A percentile compares a stretch with the other conserved stretches of the same genome.
Conservation (phyloP, 352 stramenopile species). For the Lagenidium giganteum region DNA sequence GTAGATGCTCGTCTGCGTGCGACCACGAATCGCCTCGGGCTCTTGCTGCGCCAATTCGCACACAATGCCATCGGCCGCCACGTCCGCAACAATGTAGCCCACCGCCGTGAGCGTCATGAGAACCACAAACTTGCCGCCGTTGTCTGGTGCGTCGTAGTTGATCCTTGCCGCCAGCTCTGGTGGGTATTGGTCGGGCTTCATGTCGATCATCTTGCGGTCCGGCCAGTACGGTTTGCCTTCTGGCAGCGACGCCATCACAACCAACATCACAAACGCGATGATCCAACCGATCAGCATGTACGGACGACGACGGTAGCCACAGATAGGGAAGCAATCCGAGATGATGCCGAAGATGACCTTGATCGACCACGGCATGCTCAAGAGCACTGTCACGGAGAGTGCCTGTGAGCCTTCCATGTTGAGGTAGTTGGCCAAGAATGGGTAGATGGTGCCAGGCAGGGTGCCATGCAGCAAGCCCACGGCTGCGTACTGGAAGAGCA, state of each 20-base stretch:
- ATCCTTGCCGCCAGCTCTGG: too few species aligned
- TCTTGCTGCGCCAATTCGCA: slow-evolving; percentile 54
- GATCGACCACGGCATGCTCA: slow-evolving; percentile 41
- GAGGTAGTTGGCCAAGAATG: slow-evolving; percentile 36
- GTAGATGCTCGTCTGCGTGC: slow-evolving; percentile 34
- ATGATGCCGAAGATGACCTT: slow-evolving; percentile 39
- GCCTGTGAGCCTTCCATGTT: slow-evolving; percentile 37
- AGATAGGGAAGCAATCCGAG: slow-evolving; percentile 39
- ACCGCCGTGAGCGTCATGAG: slow-evolving; percentile 61
- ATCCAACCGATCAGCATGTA: slow-evolving; percentile 45
- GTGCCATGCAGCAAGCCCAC: slow-evolving; percentile 52
- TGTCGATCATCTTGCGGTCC: too few species aligned
- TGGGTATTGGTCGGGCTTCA: background rate
- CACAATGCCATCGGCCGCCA: slow-evolving; percentile 60
- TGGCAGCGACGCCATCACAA: slow-evolving; percentile 16
- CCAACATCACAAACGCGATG: slow-evolving; percentile 20
- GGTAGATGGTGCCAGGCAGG: slow-evolving; percentile 29
- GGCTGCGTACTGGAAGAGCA: slow-evolving; percentile 46
- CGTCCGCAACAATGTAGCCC: slow-evolving; percentile 72
- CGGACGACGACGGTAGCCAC: slow-evolving; percentile 35
- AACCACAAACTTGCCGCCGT: slow-evolving; percentile 45
- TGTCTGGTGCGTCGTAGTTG: slow-evolving; percentile 10
- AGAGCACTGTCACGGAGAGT: slow-evolving; percentile 19
- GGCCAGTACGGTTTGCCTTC: slow-evolving; percentile 3
- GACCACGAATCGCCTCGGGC: slow-evolving; percentile 25